A percentile compares a stretch with the other conserved stretches of the same genome.
phyloP scores from a whole-genome alignment of 345 rosid species.

The Eucalyptus regnans region DNA sequence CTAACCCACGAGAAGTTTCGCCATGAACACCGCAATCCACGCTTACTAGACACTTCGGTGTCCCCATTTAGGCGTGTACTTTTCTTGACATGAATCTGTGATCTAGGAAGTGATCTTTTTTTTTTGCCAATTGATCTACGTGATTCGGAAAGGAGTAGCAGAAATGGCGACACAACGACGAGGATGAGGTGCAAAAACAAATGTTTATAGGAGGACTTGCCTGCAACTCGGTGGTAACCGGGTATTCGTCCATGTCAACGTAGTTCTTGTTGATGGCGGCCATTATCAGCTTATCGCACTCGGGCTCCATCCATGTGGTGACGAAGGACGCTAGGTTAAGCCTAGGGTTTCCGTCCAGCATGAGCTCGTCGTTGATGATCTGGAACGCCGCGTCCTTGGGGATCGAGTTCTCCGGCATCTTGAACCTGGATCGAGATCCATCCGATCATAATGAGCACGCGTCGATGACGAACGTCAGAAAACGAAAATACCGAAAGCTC shows the following conservation, averaged over 20 bases:
- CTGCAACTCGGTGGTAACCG: conserved; percentile 55
- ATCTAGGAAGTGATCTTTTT: neutral
- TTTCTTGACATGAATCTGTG: neutral
- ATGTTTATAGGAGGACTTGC: neutral
- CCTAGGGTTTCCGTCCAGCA: conserved; percentile 51
- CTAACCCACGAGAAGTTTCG: neutral
- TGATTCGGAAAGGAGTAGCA: neutral
- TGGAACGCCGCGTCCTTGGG: conserved; percentile 50
- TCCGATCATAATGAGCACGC: neutral
- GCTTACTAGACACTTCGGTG: neutral
- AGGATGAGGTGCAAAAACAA: neutral
- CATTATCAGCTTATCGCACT: conserved; percentile 51
- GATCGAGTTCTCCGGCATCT: conserved; percentile 34
- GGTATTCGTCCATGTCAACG: conserved; percentile 60
- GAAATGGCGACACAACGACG: neutral
- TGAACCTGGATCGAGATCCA: conserved; percentile 11
- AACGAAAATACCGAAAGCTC: neutral
- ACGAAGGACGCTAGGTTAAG: conserved; percentile 48
- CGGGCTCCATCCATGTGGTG: conserved; percentile 58
- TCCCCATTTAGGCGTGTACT: neutral
- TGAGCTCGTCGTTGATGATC: conserved; percentile 49
- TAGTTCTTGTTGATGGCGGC: conserved; percentile 41
- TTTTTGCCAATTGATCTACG: neutral
- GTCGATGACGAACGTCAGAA: too few species aligned
- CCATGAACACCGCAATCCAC: neutral